These are phyloP conservation scores for Yamadazyma nakazawae DNA, from an alignment of 805 yeast species.

Conservation along the genomic window DNA sequence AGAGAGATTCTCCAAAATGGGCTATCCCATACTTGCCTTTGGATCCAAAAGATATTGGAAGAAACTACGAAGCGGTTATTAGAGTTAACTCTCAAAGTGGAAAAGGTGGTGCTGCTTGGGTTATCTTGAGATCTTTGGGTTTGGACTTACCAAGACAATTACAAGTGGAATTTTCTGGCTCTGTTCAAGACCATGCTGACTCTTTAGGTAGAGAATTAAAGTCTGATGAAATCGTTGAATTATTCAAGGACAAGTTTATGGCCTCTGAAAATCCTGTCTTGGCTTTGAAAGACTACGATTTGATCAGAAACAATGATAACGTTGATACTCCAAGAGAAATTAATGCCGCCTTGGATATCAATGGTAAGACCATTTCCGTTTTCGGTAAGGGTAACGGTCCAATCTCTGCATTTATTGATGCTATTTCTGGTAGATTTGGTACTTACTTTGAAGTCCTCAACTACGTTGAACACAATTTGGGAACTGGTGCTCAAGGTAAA, in stretches of 20 bases:
- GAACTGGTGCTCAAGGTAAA: slow-evolving; percentile 65
- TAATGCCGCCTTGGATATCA: slow-evolving; percentile 32
- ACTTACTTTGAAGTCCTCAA: slow-evolving; percentile 58
- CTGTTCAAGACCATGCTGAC: slow-evolving; percentile 67
- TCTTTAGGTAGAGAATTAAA: slow-evolving; percentile 64
- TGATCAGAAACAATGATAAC: slow-evolving; percentile 30
- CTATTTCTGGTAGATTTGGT: slow-evolving; percentile 51
- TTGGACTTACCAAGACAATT: slow-evolving; percentile 69
- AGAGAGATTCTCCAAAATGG: slow-evolving; percentile 47
- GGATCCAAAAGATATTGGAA: slow-evolving; percentile 78
- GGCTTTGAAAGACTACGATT: slow-evolving; percentile 45
- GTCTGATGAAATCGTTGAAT: slow-evolving; percentile 57
- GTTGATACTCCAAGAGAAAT: slow-evolving; percentile 45
- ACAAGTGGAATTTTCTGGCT: slow-evolving; percentile 64
- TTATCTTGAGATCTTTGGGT: slow-evolving; percentile 65
- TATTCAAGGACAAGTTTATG: slow-evolving; percentile 57
- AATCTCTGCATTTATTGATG: slow-evolving; percentile 68
- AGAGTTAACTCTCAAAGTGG: slow-evolving; percentile 87
- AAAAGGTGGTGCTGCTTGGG: slow-evolving; percentile 87
- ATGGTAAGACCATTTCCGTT: slow-evolving; percentile 24
- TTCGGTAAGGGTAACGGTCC: slow-evolving; percentile 76
- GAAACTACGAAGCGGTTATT: slow-evolving; percentile 78
- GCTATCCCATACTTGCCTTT: slow-evolving; percentile 72
- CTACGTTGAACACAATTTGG: slow-evolving; percentile 72
- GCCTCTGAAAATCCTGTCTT: slow-evolving; percentile 23